Evolutionary conservation across 768 basidiomycete genomes (phyloP).

Genomic region (Epithele typhae): DNA sequence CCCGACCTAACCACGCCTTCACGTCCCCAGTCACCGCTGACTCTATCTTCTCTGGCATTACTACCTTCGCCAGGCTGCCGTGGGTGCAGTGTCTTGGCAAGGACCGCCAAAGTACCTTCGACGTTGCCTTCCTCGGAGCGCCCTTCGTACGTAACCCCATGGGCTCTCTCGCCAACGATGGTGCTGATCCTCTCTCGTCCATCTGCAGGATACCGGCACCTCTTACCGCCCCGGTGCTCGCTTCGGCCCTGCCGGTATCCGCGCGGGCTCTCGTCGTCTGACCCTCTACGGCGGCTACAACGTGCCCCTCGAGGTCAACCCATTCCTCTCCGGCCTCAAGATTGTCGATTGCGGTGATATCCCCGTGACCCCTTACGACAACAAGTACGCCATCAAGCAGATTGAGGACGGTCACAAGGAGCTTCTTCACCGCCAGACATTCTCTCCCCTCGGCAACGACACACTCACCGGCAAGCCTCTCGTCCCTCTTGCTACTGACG

Average conservation of each 20-base stretch:
- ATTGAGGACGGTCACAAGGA: slow-evolving; percentile 71
- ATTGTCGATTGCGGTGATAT: slow-evolving; percentile 79
- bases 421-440: slow-evolving; percentile 60
- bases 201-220: slow-evolving; percentile 60
- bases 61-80: slow-evolving; percentile 84
- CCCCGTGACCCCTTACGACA: slow-evolving; percentile 76
- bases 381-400: slow-evolving; percentile 66
- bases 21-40: slow-evolving; percentile 60
- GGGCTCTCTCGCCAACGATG: neutral
- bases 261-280: slow-evolving; percentile 71
- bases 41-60: slow-evolving; percentile 77
- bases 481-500: slow-evolving; percentile 59
- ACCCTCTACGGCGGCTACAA: slow-evolving; percentile 78
- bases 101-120: slow-evolving; percentile 53
- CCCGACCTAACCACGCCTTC: neutral
- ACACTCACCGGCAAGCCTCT: slow-evolving; percentile 53
- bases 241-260: slow-evolving; percentile 82
- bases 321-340: slow-evolving; percentile 62
- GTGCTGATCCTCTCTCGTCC: neutral
- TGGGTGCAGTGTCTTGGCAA: slow-evolving; percentile 75
- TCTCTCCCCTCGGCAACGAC: slow-evolving; percentile 61
- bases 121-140: slow-evolving; percentile 81
- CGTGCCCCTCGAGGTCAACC: slow-evolving; percentile 68
- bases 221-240: slow-evolving; percentile 81
- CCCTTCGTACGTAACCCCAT: slow-evolving; percentile 51